Conservation (phyloP, 108 stramenopile species). For the Cyclostephanos tholiformis region DNA sequence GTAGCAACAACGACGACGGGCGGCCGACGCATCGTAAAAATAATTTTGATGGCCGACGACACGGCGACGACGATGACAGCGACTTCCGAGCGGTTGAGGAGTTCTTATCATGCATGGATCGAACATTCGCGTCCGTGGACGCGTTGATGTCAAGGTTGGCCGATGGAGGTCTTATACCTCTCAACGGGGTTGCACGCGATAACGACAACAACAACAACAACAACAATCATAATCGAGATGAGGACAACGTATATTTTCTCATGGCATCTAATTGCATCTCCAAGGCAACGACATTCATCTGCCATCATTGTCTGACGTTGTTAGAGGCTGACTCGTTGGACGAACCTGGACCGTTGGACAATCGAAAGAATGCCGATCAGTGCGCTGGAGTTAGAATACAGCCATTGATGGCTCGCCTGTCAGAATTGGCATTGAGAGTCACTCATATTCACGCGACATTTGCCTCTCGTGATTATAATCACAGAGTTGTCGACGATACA, state of each 20-base stretch:
- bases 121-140: conserved; percentile 21
- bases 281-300: conserved; percentile 34
- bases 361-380: not conserved
- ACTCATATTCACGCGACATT: conserved; percentile 39
- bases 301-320: conserved; percentile 28
- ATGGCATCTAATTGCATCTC: conserved; percentile 47
- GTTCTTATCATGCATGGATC: conserved; percentile 26
- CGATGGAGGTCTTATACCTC: conserved; percentile 28
- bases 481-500: conserved; percentile 25
- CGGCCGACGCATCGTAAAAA: not conserved
- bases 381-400: conserved; percentile 30
- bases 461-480: not conserved
- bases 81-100: conserved; percentile 23
- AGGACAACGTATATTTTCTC: conserved; percentile 43
- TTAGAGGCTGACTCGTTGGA: conserved; percentile 30
- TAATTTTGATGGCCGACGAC: not conserved
- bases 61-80: not conserved
- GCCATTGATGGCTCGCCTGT: conserved; percentile 58
- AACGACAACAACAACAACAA: not conserved
- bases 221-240: not conserved
- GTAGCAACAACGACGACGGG: not conserved
- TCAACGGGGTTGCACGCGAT: not conserved
- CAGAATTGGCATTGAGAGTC: conserved; percentile 61
- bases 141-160: conserved; percentile 23
- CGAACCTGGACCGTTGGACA: conserved; percentile 28